Evolutionary conservation across 2,329 filamentous ascomycete genomes (phyloP), one percentile per base, ranked within the genome.

Genomic region (Sphaerulina musiva): DNA sequence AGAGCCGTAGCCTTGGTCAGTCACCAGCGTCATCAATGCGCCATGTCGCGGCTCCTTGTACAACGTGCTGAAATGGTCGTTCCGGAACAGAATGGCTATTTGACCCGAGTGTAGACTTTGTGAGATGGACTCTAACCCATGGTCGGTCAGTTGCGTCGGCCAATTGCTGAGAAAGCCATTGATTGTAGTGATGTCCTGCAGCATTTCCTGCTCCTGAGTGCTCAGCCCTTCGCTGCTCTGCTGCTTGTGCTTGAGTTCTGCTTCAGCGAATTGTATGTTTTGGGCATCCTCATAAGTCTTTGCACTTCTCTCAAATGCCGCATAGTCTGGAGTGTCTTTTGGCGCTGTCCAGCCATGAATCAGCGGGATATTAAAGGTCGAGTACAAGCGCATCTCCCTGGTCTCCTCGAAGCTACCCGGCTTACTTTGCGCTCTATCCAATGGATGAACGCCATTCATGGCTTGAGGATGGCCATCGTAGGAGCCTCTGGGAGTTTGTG

Each of bases 31-130:
- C 59, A 92, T 81, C 1, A 97, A 78, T 60, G 87, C 80, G 40
- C 82, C 78, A 0, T 85, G 89, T 43, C 84, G 76, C 0, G 92
- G 89, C 63, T 97, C 89, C 57, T 91, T 89, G 71, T 95, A 95
- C 0, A 98, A 71, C 0, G 92, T 97, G 41, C 89, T 90, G 67
- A 98, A 98, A 69, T 98, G 93, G 66, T 98, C 92, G 64, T 98
- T 98, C 26, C 93, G 83, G 74, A 98, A 98, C 1, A 98, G 73
- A 47, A 98, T 97, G 0, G 89, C 89, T 58, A 96, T 82, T 1
- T 86, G 83, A 1, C 90, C 92, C 1, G 89, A 85, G 10, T 80
- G 74, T 54, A 96, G 78, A 5, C 80, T 83, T 48, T 82, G 80
- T 0, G 79, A 79, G 39, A 97, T 84, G 1, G 87, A 81, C 39